Conservation (phyloP, 2,329 filamentous ascomycete species). For the Chalaropsis ovoidea region DNA sequence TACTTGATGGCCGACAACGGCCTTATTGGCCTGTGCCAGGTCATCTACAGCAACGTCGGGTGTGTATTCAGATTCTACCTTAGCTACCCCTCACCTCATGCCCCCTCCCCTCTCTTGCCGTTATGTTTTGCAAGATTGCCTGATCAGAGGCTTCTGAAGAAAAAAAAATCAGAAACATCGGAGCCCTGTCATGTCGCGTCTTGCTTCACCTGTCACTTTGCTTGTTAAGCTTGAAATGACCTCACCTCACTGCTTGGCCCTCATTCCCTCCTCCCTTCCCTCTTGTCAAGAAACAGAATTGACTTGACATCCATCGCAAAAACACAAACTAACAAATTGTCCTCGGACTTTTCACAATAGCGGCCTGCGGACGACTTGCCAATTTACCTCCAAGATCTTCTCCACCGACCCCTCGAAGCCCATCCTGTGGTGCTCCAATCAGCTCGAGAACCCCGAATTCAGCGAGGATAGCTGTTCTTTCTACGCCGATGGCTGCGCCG, state of each 20-base stretch:
- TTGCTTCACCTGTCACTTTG: conserved; percentile 5
- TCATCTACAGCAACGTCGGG: conserved; percentile 97
- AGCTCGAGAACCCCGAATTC: conserved; percentile 69
- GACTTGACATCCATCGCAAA: neutral
- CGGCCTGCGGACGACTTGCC: conserved; percentile 77
- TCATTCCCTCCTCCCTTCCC: neutral
- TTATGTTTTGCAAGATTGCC: conserved; percentile 9
- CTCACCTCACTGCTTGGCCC: neutral
- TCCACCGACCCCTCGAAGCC: conserved; percentile 61
- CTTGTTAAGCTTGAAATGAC: neutral
- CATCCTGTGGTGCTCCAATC: conserved; percentile 73
- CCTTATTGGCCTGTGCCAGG: conserved; percentile 66
- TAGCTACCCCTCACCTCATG: conserved; percentile 16
- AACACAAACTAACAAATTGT: conserved; percentile 1
- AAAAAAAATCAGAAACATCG: conserved; percentile 4
- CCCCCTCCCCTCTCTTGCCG: conserved; percentile 26
- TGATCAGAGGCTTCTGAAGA: neutral
- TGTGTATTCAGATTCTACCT: conserved; percentile 39
- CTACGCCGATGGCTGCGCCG: conserved; percentile 72
- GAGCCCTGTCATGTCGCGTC: conserved; percentile 6
- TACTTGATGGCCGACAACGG: conserved; percentile 77
- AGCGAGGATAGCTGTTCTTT: conserved; percentile 74
- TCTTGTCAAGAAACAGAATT: neutral
- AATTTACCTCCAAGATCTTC: conserved; percentile 93
- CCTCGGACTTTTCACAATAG: conserved; percentile 37